Evolutionary conservation across 352 stramenopile genomes (phyloP).

Genomic region (Globisporangium nagaii): DNA sequence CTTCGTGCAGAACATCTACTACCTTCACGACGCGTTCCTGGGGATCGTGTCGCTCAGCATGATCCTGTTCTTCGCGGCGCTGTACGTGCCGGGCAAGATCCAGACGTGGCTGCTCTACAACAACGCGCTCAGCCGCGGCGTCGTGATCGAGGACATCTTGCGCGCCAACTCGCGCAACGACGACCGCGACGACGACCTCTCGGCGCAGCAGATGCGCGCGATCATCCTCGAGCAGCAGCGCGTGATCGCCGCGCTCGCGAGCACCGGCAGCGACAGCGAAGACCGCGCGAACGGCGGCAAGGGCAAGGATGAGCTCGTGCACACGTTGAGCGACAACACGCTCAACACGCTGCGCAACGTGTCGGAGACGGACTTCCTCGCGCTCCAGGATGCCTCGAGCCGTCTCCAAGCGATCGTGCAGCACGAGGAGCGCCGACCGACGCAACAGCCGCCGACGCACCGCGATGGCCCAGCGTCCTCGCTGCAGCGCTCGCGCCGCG

Average conservation of each 20-base stretch:
- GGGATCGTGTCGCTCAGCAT: conserved; percentile 91
- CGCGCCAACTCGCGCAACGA: conserved; percentile 61
- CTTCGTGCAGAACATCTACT: conserved; percentile 90
- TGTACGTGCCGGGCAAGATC: conserved; percentile 88
- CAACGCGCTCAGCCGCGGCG: conserved; percentile 93
- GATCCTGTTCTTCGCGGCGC: conserved; percentile 89
- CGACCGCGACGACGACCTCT: conserved; percentile 66
- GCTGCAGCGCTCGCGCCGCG: conserved; percentile 44
- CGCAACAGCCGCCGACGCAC: conserved; percentile 12
- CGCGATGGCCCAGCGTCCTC: conserved; percentile 32
- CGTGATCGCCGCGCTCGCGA: conserved; percentile 61
- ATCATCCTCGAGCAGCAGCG: conserved; percentile 79
- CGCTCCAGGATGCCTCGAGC: conserved; percentile 55
- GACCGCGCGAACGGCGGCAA: conserved; percentile 17
- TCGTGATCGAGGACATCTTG: conserved; percentile 97
- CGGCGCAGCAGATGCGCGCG: conserved; percentile 65
- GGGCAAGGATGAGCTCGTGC: conserved; percentile 47
- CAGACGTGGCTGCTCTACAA: conserved; percentile 98
- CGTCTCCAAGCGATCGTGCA: conserved; percentile 61
- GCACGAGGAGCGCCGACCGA: conserved; percentile 33
- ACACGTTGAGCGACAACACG: conserved; percentile 67
- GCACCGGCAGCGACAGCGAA: conserved; percentile 52
- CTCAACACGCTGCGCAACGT: conserved; percentile 62
- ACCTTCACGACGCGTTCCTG: conserved; percentile 92
- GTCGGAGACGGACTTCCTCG: conserved; percentile 59